Conservation (phyloP, 1,284 basidiomycete species). For the Sporisorium sorghi region DNA sequence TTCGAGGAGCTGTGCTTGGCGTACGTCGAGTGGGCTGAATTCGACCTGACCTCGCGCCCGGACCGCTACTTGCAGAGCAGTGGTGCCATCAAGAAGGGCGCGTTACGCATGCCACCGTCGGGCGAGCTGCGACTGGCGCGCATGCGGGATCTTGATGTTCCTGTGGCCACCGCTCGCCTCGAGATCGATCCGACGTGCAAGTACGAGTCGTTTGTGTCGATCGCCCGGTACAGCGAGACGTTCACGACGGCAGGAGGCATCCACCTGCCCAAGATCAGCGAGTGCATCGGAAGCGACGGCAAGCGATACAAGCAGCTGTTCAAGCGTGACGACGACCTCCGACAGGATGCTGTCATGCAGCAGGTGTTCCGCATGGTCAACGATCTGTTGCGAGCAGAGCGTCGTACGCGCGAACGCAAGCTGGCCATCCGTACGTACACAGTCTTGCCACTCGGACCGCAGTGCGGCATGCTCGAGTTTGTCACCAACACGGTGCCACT, state of each 20-base stretch:
- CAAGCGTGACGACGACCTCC: constrained; percentile 88
- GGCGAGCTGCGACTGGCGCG: constrained; percentile 37
- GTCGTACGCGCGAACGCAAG: constrained; percentile 79
- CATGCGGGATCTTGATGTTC: constrained; percentile 69
- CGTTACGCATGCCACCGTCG: constrained; percentile 38
- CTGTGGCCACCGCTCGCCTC: constrained; percentile 81
- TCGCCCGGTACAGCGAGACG: constrained; percentile 73
- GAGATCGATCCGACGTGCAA: constrained; percentile 78
- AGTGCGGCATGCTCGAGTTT: constrained; percentile 90
- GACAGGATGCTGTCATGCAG: constrained; percentile 99
- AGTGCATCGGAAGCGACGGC: constrained; percentile 80
- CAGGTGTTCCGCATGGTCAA: constrained; percentile 95
- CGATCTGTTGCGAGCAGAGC: constrained; percentile 78
- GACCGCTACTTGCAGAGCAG: constrained; percentile 39
- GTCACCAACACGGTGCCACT: constrained; percentile 83
- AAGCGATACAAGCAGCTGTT: constrained; percentile 85
- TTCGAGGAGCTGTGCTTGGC: constrained; percentile 80
- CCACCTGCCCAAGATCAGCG: constrained; percentile 84
- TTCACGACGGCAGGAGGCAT: constrained; percentile 83
- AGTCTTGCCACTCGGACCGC: constrained; percentile 84
- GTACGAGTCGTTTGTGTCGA: constrained; percentile 74
- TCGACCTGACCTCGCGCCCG: constrained; percentile 71
- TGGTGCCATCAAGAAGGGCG: constrained; percentile 45
- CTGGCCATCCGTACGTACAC: constrained; percentile 86
- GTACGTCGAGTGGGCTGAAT: constrained; percentile 84